Conservation (phyloP, 345 rosid genomes). For the Aquilaria yunnanensis region DNA sequence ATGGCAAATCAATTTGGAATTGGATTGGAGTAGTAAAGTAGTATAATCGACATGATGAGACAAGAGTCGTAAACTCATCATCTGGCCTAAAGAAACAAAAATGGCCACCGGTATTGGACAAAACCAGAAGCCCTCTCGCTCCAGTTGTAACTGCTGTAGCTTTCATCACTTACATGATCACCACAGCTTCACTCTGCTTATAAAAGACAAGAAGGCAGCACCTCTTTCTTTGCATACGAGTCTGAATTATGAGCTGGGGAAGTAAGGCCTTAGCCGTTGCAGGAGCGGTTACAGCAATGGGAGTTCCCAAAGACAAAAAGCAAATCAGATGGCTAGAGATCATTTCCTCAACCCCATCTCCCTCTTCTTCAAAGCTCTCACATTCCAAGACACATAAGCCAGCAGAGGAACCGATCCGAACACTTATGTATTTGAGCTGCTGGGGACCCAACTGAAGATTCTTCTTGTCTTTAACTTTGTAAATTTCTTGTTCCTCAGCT, state of each 20-base stretch:
- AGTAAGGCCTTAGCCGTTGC: slow-evolving; percentile 15
- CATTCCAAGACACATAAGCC: background rate
- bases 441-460: slow-evolving; percentile 30
- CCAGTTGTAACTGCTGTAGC: background rate
- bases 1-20: background rate
- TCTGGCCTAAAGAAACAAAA: slow-evolving; percentile 4
- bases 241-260: slow-evolving; percentile 12
- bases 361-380: too few relatives aligned
- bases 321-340: background rate
- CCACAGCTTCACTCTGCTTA: background rate
- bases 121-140: slow-evolving; percentile 14
- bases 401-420: slow-evolving; percentile 30
- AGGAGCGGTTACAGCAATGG: slow-evolving; percentile 16
- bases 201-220: background rate
- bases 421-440: slow-evolving; percentile 35
- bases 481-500: too few relatives aligned
- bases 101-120: slow-evolving; percentile 7
- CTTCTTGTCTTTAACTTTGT: too few relatives aligned
- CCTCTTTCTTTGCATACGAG: too few relatives aligned
- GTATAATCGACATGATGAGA: background rate
- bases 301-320: slow-evolving; percentile 10
- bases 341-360: too few relatives aligned
- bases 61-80: background rate
- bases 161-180: background rate
- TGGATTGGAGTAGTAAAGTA: background rate